Percentiles rank a stretch among this genome's conserved stretches.
Conservation (phyloP, 2,329 filamentous ascomycete genomes). For the Diplodia scrobiculata region DNA sequence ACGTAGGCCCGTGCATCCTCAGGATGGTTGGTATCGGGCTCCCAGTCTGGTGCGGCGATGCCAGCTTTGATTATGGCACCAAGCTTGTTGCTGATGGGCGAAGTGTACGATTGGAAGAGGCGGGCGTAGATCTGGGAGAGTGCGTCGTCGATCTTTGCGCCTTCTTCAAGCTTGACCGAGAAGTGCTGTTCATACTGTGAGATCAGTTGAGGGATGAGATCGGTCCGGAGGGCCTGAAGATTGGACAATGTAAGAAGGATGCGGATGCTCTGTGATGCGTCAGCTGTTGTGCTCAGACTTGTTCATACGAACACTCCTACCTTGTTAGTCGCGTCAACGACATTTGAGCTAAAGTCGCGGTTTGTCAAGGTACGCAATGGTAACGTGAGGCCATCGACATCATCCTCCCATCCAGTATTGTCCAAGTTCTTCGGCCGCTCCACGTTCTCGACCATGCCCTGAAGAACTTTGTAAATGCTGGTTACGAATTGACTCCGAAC, state of each 20-base stretch:
- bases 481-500: conserved; percentile 90
- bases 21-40: conserved; percentile 62
- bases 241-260: conserved; percentile 95
- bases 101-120: conserved; percentile 90
- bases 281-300: background rate
- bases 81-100: conserved; percentile 66
- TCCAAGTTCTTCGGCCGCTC: conserved; percentile 70
- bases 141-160: conserved; percentile 86
- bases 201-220: conserved; percentile 85
- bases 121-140: conserved; percentile 86
- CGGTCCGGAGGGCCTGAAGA: conserved; percentile 76
- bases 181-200: conserved; percentile 92
- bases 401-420: conserved; percentile 58
- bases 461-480: conserved; percentile 89
- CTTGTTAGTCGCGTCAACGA: conserved; percentile 43
- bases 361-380: conserved; percentile 30
- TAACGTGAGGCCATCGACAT: conserved; percentile 53
- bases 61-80: conserved; percentile 63
- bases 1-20: conserved; percentile 82
- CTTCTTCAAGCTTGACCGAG: conserved; percentile 90
- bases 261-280: conserved; percentile 69
- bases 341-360: conserved; percentile 37
- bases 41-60: conserved; percentile 71
- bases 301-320: conserved; percentile 33
- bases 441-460: conserved; percentile 95